Conservation (phyloP, 805 yeast species). For the Wickerhamomyces silvicola region DNA sequence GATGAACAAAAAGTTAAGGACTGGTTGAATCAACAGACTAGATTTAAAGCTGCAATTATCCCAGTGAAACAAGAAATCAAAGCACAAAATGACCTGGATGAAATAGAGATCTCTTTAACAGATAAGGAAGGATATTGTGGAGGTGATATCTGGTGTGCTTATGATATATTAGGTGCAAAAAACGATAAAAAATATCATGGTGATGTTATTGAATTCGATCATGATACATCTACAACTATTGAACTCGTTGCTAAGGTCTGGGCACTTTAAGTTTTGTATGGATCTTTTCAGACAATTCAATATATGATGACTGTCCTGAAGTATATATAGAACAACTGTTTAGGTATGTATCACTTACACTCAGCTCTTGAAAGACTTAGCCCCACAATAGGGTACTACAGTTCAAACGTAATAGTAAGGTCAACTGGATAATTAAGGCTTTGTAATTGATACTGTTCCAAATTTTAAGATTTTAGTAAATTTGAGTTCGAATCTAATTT, state of each 20-base stretch:
- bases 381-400: no score
- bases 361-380: no score
- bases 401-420: no score
- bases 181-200: constrained; percentile 8
- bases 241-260: constrained; percentile 6
- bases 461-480: no score
- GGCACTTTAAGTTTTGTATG: no score
- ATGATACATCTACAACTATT: background rate
- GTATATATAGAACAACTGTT: no score
- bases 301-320: no score
- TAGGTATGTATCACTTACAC: no score
- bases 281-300: no score
- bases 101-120: constrained; percentile 6
- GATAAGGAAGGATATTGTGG: constrained; percentile 11
- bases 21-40: constrained; percentile 5
- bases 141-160: constrained; percentile 12
- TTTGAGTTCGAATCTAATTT: no score
- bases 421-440: no score
- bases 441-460: no score
- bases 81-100: constrained; percentile 8
- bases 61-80: constrained; percentile 12
- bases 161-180: constrained; percentile 12
- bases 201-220: constrained; percentile 3
- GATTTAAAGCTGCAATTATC: constrained; percentile 10
- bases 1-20: constrained; percentile 3